Percentiles rank a stretch among this genome's conserved stretches.
Evolutionary conservation across 371 early-diverging fungal genomes (phyloP).

Genomic region (Circinella minor): DNA sequence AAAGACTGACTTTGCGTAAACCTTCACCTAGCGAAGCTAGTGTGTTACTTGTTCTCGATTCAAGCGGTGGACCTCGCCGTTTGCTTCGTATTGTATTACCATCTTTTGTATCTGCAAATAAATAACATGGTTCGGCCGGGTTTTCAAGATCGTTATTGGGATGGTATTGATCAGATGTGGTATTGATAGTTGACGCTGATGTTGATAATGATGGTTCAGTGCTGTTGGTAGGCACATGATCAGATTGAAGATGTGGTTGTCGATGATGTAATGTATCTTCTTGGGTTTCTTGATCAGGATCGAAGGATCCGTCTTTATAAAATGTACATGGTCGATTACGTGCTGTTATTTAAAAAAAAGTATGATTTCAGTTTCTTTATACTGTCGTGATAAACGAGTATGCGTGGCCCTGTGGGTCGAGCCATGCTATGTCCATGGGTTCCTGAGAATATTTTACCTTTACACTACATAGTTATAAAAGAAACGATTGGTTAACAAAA

Average conservation of each 20-base stretch:
- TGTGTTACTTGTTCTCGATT: slow-evolving; percentile 22
- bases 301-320: slow-evolving; percentile 33
- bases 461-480: slow-evolving; percentile 10
- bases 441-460: slow-evolving; percentile 15
- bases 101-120: slow-evolving; percentile 25
- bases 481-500: too few species aligned
- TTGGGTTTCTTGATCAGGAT: slow-evolving; percentile 18
- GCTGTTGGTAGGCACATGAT: not conserved
- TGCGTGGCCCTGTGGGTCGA: not conserved
- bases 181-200: not conserved
- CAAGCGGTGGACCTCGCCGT: slow-evolving; percentile 20
- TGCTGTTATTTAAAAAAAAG: slow-evolving; percentile 17
- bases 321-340: slow-evolving; percentile 33
- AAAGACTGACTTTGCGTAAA: slow-evolving; percentile 21
- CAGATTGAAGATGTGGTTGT: not conserved
- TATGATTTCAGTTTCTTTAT: not conserved
- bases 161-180: not conserved
- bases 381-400: not conserved
- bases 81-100: slow-evolving; percentile 15
- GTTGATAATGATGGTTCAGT: not conserved
- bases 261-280: slow-evolving; percentile 2
- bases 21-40: slow-evolving; percentile 25
- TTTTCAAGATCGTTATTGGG: slow-evolving; percentile 1
- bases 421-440: not conserved
- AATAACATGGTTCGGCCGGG: slow-evolving; percentile 5